Base-by-base conservation (phyloP, 345 rosid genomes). In the Eucalyptus rudis region DNA sequence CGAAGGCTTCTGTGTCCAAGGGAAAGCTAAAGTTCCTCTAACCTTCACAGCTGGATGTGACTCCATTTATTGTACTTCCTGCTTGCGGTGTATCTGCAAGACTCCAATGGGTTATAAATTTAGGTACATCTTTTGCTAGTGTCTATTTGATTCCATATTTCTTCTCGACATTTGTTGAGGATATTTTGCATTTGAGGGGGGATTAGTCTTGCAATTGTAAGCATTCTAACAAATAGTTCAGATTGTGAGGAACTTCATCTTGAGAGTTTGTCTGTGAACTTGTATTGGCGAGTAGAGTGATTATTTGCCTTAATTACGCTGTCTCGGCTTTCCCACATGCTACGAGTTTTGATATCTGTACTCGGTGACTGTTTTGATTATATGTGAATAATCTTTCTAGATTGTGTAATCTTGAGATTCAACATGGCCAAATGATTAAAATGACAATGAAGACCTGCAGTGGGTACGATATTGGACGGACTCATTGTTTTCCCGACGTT, bases 21-120 rank as follows among this genome's bases (percentile, higher is more conserved):
- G 94, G 98, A 64, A 96, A 96, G 89, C 90, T 96, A 16, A 95
- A 95, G 91, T 91, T 96, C 87, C 89, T 59, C 29, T 87, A 76
- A 89, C 44, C 66, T 89, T 62, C 19, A 19, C 52, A 40, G 68
- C 36, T 44, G 25, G 66, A 87, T 43, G 31, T 16, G 40, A 66
- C 80, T 64, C 80, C 80, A 5, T 14, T 44, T 47, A 62, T 33
- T 87, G 47, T 45, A 13, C 54, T 29, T 10, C 49, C 49, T 43
- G 88, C 52, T 59, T 40, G 33, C 44, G 25, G 71, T 49, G 87
- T 49, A 49, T 54, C 59, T 24, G 44, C 47, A 11, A 59, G 58
- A 16, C 66, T 54, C 64, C 64, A 51, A 12, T 36, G 47, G 87
- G 29, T 76, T 71, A 20, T 40, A 40, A 36, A 11, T 20, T 76